phyloP scores from a whole-genome alignment of 2,329 filamentous ascomycete genomes.

The Neofusicoccum cordaticola region DNA sequence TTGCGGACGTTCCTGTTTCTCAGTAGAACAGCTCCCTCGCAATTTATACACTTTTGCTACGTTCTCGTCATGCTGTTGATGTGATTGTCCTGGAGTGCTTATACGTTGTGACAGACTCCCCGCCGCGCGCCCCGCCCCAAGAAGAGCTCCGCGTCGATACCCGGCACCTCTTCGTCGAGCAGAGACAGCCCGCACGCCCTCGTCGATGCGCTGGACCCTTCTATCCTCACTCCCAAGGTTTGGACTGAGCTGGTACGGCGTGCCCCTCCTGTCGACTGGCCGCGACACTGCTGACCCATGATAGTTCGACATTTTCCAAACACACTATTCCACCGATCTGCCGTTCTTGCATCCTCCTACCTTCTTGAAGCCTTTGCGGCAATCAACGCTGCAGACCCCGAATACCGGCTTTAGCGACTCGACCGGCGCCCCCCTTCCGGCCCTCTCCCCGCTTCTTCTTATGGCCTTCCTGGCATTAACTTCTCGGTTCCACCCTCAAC shows the following conservation, averaged over 20 bases:
- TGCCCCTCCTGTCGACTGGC: slow-evolving; percentile 12
- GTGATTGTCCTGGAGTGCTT: slow-evolving; percentile 14
- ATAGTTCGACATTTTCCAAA: slow-evolving; percentile 63
- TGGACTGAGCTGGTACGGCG: slow-evolving; percentile 58
- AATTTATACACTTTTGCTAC: slow-evolving; percentile 12
- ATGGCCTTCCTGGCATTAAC: slow-evolving; percentile 68
- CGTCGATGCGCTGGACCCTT: slow-evolving; percentile 61
- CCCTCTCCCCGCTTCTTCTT: slow-evolving; percentile 48
- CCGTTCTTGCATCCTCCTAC: slow-evolving; percentile 68
- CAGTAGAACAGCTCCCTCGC: slow-evolving; percentile 16
- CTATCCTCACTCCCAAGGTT: slow-evolving; percentile 60
- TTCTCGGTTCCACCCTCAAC: slow-evolving; percentile 62
- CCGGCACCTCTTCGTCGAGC: slow-evolving; percentile 38
- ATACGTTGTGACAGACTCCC: slow-evolving; percentile 14
- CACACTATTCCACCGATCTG: slow-evolving; percentile 70
- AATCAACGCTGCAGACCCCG: slow-evolving; percentile 23
- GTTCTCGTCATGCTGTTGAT: slow-evolving; percentile 4
- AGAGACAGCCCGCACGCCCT: slow-evolving; percentile 43
- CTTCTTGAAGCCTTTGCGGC: slow-evolving; percentile 51
- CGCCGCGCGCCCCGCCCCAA: slow-evolving; percentile 27
- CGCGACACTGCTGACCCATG: slow-evolving; percentile 19
- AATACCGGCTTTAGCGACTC: slow-evolving; percentile 30
- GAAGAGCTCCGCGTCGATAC: slow-evolving; percentile 37
- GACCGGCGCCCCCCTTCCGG: slow-evolving; percentile 28
- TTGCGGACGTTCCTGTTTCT: slow-evolving; percentile 1